Conservation (phyloP, 2,329 filamentous ascomycete species). For the Amauroascus niger region DNA sequence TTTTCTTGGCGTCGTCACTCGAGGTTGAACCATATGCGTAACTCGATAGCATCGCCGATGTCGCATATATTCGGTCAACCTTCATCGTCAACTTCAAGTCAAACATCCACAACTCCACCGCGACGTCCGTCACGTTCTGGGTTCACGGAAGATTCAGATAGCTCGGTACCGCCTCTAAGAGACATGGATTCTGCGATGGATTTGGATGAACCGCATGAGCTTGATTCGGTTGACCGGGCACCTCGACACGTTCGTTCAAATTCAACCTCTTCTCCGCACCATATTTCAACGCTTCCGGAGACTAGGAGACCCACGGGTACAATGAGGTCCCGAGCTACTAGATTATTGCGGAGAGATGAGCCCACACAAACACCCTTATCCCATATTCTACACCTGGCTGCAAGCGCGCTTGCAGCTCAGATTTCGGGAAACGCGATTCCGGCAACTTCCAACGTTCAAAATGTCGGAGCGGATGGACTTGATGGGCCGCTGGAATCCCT, state of each 20-base stretch:
- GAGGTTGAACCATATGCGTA: slow-evolving; percentile 35
- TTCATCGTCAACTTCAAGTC: slow-evolving; percentile 19
- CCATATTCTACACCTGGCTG: slow-evolving; percentile 52
- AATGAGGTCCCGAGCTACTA: slow-evolving; percentile 45
- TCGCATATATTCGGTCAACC: slow-evolving; percentile 38
- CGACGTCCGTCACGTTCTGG: slow-evolving; percentile 25
- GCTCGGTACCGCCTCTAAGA: slow-evolving; percentile 29
- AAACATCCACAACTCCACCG: slow-evolving; percentile 23
- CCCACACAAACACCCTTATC: slow-evolving; percentile 55
- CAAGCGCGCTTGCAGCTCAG: slow-evolving; percentile 55
- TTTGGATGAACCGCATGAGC: slow-evolving; percentile 33
- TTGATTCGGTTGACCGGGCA: slow-evolving; percentile 36
- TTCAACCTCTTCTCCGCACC: slow-evolving; percentile 6
- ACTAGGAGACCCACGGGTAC: slow-evolving; percentile 28
- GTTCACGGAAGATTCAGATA: slow-evolving; percentile 27
- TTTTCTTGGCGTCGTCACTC: slow-evolving; percentile 33
- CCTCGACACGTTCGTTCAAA: slow-evolving; percentile 19
- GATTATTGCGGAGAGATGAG: slow-evolving; percentile 48
- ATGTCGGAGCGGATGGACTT: slow-evolving; percentile 46
- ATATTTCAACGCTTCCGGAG: slow-evolving; percentile 19
- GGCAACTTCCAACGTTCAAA: slow-evolving; percentile 47
- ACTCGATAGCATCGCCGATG: slow-evolving; percentile 37
- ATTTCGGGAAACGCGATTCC: slow-evolving; percentile 52
- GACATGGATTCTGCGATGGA: slow-evolving; percentile 36
- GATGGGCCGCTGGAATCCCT: slow-evolving; percentile 56